phyloP scores from a whole-genome alignment of 1,284 basidiomycete species.

The Peniophora sp. region DNA sequence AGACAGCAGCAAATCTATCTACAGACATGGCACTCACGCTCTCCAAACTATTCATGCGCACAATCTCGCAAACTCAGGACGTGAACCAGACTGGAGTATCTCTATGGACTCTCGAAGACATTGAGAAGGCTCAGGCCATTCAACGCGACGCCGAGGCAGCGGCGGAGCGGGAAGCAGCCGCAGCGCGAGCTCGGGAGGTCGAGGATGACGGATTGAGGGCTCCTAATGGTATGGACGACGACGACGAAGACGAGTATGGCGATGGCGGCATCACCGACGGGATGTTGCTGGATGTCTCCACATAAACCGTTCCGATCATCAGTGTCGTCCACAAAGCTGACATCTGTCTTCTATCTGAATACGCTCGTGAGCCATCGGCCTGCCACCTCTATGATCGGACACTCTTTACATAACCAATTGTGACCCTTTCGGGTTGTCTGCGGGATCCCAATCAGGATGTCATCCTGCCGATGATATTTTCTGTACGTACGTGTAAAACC shows the following conservation, averaged over 20 bases:
- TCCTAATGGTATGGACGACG: constrained; percentile 22
- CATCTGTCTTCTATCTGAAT: neutral
- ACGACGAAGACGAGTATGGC: constrained; percentile 55
- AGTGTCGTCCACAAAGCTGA: constrained; percentile 1
- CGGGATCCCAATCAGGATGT: constrained; percentile 12
- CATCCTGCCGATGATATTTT: no score
- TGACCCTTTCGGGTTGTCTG: constrained; percentile 14
- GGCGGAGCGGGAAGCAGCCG: constrained; percentile 17
- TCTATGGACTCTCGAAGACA: constrained; percentile 87
- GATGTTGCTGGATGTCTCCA: constrained; percentile 41
- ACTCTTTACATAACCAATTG: constrained; percentile 2
- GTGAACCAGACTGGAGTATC: constrained; percentile 93
- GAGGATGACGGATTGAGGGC: constrained; percentile 25
- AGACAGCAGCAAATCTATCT: constrained; percentile 93
- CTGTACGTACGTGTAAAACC: constrained; percentile 51
- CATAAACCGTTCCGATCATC: neutral
- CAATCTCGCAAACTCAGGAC: constrained; percentile 95
- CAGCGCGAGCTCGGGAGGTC: constrained; percentile 26
- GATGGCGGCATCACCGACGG: constrained; percentile 69
- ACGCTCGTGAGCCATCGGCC: neutral
- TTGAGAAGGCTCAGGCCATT: constrained; percentile 75
- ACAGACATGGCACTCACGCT: constrained; percentile 98
- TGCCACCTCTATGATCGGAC: neutral
- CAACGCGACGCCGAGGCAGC: constrained; percentile 55
- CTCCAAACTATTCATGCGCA: constrained; percentile 94